Percentiles rank a stretch among this genome's conserved stretches.
Evolutionary conservation across 768 basidiomycete species (phyloP).

Genomic region (Sutorius australiensis): DNA sequence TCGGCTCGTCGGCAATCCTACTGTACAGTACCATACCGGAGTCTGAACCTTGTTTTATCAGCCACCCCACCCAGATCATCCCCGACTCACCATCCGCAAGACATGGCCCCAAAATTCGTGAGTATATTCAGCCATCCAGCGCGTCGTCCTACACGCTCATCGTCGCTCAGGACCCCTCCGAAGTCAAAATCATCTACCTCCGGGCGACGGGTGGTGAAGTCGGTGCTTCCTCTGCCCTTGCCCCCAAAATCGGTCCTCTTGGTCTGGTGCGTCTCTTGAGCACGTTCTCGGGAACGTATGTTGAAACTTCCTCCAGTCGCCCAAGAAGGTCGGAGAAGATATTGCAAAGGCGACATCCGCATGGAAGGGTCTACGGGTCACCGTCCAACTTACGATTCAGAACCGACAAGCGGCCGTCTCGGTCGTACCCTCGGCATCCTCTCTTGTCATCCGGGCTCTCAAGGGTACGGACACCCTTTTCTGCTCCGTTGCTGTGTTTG

Average conservation of each 20-base stretch:
- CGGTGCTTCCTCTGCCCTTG: constrained; percentile 96
- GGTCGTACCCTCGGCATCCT: constrained; percentile 95
- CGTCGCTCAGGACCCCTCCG: constrained; percentile 82
- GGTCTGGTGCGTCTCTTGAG: constrained; percentile 73
- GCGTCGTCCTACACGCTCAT: constrained; percentile 1
- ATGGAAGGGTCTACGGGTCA: constrained; percentile 99
- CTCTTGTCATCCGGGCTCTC: constrained; percentile 95
- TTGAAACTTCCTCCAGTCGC: constrained; percentile 59
- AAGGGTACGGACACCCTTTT: constrained; percentile 66
- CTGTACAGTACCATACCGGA: constrained; percentile 60
- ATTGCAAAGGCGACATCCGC: constrained; percentile 97
- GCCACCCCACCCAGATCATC: constrained; percentile 16
- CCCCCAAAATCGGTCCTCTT: constrained; percentile 99
- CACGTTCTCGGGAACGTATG: neutral
- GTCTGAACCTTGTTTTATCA: constrained; percentile 50
- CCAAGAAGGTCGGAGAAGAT: constrained; percentile 99
- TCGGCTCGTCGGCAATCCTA: constrained; percentile 20
- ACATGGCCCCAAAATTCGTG: constrained; percentile 82
- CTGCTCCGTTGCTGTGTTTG: neutral
- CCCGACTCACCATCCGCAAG: constrained; percentile 18
- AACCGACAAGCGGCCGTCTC: constrained; percentile 98
- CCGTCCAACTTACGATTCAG: constrained; percentile 98
- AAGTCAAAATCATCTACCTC: constrained; percentile 99
- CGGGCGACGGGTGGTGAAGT: constrained; percentile 99
- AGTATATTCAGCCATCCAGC: constrained; percentile 16